Evolutionary conservation across 306 rosid species (phyloP).

Genomic region (Castanea crenata): DNA sequence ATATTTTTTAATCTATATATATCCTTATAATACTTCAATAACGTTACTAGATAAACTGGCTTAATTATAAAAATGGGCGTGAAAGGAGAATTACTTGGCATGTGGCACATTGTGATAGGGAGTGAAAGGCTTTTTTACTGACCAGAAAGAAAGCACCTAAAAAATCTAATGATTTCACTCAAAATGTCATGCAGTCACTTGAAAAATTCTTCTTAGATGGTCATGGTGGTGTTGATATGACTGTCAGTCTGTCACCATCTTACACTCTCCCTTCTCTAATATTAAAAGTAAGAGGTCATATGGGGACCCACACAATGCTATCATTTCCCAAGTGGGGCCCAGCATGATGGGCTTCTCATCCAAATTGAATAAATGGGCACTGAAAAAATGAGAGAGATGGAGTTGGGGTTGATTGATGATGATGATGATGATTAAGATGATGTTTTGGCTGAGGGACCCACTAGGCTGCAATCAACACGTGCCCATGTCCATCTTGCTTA

Average conservation of each 20-base stretch:
- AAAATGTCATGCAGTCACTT: conserved; percentile 7
- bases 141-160: background rate
- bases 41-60: too few species aligned
- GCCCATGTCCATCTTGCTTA: conserved; percentile 58
- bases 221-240: conserved; percentile 25
- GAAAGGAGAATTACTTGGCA: background rate
- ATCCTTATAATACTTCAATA: too few species aligned
- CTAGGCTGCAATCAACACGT: conserved; percentile 71
- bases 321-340: conserved; percentile 37
- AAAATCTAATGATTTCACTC: conserved; percentile 2
- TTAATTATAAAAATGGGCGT: too few species aligned
- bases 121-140: background rate
- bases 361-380: conserved; percentile 42
- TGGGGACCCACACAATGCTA: conserved; percentile 18
- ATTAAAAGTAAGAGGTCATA: background rate
- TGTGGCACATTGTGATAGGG: background rate
- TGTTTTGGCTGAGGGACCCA: conserved; percentile 31
- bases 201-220: conserved; percentile 18
- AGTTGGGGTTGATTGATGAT: conserved; percentile 7
- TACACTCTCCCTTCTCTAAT: conserved; percentile 7
- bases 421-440: conserved; percentile 22
- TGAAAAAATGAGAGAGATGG: conserved; percentile 35
- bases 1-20: too few species aligned
- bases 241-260: conserved; percentile 37
- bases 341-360: conserved; percentile 19